Conservation (phyloP, 2,329 filamentous ascomycete genomes). For the Beauveria varroae region DNA sequence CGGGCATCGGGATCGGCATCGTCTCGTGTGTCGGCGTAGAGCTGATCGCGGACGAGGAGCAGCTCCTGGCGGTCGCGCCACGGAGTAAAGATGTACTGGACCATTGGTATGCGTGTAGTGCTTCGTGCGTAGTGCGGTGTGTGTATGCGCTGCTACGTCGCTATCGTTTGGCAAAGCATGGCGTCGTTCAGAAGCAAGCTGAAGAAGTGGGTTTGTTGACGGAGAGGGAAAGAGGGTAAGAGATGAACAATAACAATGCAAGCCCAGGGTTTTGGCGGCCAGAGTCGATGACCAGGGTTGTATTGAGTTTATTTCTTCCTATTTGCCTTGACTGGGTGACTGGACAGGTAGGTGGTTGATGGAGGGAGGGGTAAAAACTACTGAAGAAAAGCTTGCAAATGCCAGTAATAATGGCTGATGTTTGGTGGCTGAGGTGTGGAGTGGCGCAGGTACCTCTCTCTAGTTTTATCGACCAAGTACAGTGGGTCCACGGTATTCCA, state of each 20-base stretch:
- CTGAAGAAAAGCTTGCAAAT: background rate
- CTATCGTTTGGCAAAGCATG: background rate
- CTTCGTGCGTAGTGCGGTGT: background rate
- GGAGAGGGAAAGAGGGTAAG: background rate
- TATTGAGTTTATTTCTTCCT: background rate
- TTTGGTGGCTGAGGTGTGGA: too few relatives aligned
- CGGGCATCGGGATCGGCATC: slow-evolving; percentile 13
- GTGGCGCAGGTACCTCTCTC: too few relatives aligned
- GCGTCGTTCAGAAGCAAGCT: background rate
- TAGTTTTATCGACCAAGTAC: too few relatives aligned
- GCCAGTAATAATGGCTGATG: background rate
- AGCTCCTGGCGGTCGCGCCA: slow-evolving; percentile 63
- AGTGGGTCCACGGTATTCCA: too few relatives aligned
- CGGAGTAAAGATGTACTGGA: slow-evolving; percentile 65
- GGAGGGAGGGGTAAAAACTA: background rate
- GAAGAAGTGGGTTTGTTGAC: background rate
- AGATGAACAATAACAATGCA: background rate
- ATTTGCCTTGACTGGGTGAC: too few relatives aligned
- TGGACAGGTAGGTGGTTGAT: background rate
- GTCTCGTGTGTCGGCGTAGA: slow-evolving; percentile 40
- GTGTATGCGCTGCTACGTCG: background rate
- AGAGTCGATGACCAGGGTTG: background rate
- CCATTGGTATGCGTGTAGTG: slow-evolving; percentile 37
- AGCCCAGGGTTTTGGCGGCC: background rate
- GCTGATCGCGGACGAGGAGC: slow-evolving; percentile 54